Percentiles rank a stretch among this genome's conserved stretches.
Conservation (phyloP, 2,329 filamentous ascomycete species). For the Phialemoniopsis sp. region DNA sequence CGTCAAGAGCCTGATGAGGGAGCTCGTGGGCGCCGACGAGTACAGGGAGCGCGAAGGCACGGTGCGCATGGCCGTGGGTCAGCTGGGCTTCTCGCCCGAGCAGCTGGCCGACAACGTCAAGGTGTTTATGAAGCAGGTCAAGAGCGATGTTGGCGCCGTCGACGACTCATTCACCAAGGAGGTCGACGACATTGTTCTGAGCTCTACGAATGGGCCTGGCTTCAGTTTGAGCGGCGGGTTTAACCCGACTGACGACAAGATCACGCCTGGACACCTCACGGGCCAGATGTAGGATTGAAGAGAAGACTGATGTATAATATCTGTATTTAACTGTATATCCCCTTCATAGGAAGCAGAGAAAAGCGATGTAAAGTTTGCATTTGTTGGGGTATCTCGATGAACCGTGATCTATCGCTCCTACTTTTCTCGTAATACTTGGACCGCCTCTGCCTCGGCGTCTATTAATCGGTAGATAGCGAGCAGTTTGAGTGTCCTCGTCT, state of each 20-base stretch:
- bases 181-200: slow-evolving; percentile 73
- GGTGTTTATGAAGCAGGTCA: slow-evolving; percentile 69
- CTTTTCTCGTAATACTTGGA: slow-evolving; percentile 33
- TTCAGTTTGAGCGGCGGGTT: slow-evolving; percentile 83
- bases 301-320: slow-evolving; percentile 12
- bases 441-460: slow-evolving; percentile 46
- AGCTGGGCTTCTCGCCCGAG: slow-evolving; percentile 83
- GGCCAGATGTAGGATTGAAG: slow-evolving; percentile 44
- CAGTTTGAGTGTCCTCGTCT: slow-evolving; percentile 43
- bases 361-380: no score
- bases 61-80: slow-evolving; percentile 84
- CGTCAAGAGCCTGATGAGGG: slow-evolving; percentile 68
- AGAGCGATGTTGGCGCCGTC: slow-evolving; percentile 61
- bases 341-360: background rate
- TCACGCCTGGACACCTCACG: slow-evolving; percentile 48
- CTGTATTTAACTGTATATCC: background rate
- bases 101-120: slow-evolving; percentile 83
- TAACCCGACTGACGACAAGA: slow-evolving; percentile 52
- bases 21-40: slow-evolving; percentile 78
- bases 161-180: slow-evolving; percentile 66
- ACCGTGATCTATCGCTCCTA: no score
- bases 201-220: slow-evolving; percentile 81
- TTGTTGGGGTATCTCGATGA: slow-evolving; percentile 19
- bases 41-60: slow-evolving; percentile 86
- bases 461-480: slow-evolving; percentile 49